Evolutionary conservation across 257 asterid genomes (phyloP), one percentile per base, ranked within the genome.

Genomic region (Echium plantagineum): DNA sequence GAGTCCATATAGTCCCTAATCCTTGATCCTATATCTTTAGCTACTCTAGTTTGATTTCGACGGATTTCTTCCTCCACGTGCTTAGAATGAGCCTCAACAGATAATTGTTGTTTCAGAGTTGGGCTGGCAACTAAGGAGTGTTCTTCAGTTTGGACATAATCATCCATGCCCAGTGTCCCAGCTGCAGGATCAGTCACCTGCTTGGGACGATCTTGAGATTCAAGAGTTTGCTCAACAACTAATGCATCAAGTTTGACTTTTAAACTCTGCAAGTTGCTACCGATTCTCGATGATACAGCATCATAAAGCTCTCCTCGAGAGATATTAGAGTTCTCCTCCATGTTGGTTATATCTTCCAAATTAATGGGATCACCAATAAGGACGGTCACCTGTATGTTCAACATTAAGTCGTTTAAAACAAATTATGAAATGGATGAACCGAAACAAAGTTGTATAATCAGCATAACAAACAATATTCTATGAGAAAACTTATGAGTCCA

Each of bases 311-410:
- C 75, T 63, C 80, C 83, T 71, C 90, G 79, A 9, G 90, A 69
- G 21, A 79, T 55, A 15, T 71, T 76, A 56, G 67, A 67, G 53
- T 77, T 70, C 48, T 68, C 86, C 10, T n/a, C n/a, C n/a, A 66
- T 69, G 9, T 58, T 46, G 49, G 80, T 69, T 61, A 89, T 22
- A 69, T 89, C 97, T 15, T 89, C 90, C 52, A 89, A 86, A 57
- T 62, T 58, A 55, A 89, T 86, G 63, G 97, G 97, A 62, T 89
- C 97, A 2, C 97, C 97, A 4, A 89, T 77, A 15, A 89, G 90
- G 52, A 89, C 81, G n/a, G 95, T 84, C 76, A 89, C 95, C 97
- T 89, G 80, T 57, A 54, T 21, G 32, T 68, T 68, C 53, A 55
- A 32, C 75, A 67, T 2, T 51, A 20, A 24, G 30, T 31, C 32